Evolutionary conservation across 805 yeast genomes (phyloP).

Genomic region (Blastobotrys parvus): DNA sequence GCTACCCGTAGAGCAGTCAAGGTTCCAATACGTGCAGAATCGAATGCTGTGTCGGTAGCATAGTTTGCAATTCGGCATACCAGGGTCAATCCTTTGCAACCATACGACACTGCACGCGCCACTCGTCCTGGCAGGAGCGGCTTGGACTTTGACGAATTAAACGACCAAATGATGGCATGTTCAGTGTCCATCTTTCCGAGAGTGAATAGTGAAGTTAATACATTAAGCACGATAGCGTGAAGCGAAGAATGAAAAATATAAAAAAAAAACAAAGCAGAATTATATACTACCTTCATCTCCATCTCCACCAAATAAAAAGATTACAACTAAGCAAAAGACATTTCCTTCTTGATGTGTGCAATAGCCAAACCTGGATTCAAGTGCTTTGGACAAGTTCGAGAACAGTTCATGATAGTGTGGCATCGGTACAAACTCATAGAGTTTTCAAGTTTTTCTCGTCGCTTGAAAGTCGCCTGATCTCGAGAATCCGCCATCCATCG

Average conservation of each 20-base stretch:
- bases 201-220: too few species aligned
- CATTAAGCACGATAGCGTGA: too few species aligned
- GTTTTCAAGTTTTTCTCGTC: constrained; percentile 89
- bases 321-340: constrained; percentile 50
- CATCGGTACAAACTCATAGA: constrained; percentile 97
- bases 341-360: constrained; percentile 90
- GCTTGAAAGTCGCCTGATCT: constrained; percentile 75
- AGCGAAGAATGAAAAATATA: too few species aligned
- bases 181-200: too few species aligned
- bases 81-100: constrained; percentile 21
- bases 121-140: constrained; percentile 21
- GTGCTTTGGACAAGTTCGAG: constrained; percentile 97
- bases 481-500: constrained; percentile 98
- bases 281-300: too few species aligned
- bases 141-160: neutral
- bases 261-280: too few species aligned
- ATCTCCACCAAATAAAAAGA: too few species aligned
- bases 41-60: constrained; percentile 21
- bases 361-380: constrained; percentile 96
- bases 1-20: constrained; percentile 22
- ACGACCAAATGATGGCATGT: neutral
- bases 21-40: constrained; percentile 20
- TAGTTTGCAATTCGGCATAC: constrained; percentile 23
- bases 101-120: constrained; percentile 22
- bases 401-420: constrained; percentile 98